Conservation (phyloP, 2,329 filamentous ascomycete genomes). For the Fusarium chlamydosporum region DNA sequence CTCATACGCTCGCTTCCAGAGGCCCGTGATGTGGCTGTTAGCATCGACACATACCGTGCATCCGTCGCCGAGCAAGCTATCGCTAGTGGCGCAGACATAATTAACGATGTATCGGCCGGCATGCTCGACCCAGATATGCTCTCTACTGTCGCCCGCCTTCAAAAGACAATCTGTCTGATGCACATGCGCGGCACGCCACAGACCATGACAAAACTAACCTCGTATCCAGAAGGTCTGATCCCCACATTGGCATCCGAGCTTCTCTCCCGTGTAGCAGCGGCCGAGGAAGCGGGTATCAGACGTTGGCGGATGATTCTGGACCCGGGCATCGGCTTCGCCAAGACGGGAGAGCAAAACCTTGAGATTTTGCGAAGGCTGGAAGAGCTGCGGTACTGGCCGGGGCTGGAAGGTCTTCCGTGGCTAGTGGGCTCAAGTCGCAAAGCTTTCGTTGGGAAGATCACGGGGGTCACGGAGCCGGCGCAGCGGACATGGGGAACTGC, state of each 20-base stretch:
- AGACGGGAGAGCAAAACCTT: constrained; percentile 84
- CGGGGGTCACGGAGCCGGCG: constrained; percentile 77
- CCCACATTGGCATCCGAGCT: constrained; percentile 77
- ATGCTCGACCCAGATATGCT: constrained; percentile 86
- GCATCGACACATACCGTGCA: constrained; percentile 93
- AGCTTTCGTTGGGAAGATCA: constrained; percentile 86
- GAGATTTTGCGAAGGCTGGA: constrained; percentile 78
- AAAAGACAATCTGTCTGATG: constrained; percentile 87
- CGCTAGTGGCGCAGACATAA: constrained; percentile 85
- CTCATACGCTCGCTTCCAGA: constrained; percentile 78
- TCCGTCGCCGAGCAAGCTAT: constrained; percentile 83
- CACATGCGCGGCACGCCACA: constrained; percentile 91
- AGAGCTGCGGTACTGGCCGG: constrained; percentile 74
- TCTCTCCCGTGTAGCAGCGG: constrained; percentile 76
- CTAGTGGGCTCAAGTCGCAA: constrained; percentile 91
- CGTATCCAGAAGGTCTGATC: constrained; percentile 79
- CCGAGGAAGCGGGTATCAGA: constrained; percentile 83
- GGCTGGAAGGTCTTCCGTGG: constrained; percentile 83
- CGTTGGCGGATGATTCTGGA: constrained; percentile 97
- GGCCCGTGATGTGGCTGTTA: constrained; percentile 77
- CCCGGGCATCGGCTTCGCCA: constrained; percentile 94
- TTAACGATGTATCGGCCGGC: constrained; percentile 95
- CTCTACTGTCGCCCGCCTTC: constrained; percentile 79
- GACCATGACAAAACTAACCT: constrained; percentile 80
- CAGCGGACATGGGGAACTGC: constrained; percentile 88